Evolutionary conservation across 2,329 filamentous ascomycete species (phyloP), one percentile per base, ranked within the genome.

Genomic region (Fusarium xyrophilum): DNA sequence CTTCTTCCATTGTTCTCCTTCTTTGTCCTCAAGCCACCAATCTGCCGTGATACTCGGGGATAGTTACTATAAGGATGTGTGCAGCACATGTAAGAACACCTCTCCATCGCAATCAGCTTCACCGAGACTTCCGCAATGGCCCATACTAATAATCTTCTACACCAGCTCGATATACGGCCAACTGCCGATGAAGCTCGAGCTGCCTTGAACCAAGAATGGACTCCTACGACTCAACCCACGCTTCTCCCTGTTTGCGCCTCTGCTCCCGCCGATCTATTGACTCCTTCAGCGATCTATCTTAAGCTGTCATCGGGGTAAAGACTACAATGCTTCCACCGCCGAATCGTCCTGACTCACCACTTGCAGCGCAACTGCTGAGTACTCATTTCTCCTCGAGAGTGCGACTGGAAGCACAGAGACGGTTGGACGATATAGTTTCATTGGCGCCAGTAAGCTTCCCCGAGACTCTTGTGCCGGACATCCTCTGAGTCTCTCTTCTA

Each of bases 321-420:
- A 35, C 33, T 21, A 0, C 65, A 32, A 44, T 59, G 36, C 40
- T 36, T 46, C 44, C 15, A 25, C 19, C 32, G 36, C 9, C 27
- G 36, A 40, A 42, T n/a, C 19, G 4, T 27, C 33, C 39, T 74
- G 61, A 74, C 71, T 68, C 58, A 67, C 55, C 42, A 21, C 54
- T 38, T 47, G 15, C 40, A 75, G 74, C 28, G 72, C 77, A 36
- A 74, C 78, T 42, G 92, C 91, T 50, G 89, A 92, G 71, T 89
- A 93, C 75, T 97, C 95, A 6, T 98, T 97, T 78, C 88, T 99
- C 48, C 97, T 97, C 79, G 96, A 99, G 81, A 97, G 93, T 75
- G 96, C 95, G 28, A 93, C 94, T 47, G 73, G 73, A n/a, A 72
- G 66, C 25, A 95, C 93, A 30, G 95, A 98, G 80, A 93, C 91